Percentiles rank a stretch among this genome's conserved stretches.
phyloP scores from a whole-genome alignment of 495 filamentous ascomycete species.

The Penicillium antarcticum region DNA sequence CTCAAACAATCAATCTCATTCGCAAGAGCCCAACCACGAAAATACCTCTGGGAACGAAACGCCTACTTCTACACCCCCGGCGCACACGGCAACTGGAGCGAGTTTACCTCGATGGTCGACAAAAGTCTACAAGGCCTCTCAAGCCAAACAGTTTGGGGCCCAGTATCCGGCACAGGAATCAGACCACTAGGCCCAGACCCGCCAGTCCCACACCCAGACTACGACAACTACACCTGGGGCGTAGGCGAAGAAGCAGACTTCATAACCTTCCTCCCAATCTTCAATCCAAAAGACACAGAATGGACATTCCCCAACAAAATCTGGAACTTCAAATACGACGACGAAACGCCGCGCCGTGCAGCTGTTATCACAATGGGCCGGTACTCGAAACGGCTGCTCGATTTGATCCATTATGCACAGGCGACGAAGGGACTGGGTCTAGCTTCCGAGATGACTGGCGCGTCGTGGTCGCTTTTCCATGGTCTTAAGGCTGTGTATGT shows the following conservation, averaged over 20 bases:
- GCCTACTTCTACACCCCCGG: conserved; percentile 68
- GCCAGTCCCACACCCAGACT: conserved; percentile 47
- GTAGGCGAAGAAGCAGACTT: conserved; percentile 74
- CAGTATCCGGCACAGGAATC: conserved; percentile 37
- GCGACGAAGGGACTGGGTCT: conserved; percentile 49
- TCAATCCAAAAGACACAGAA: conserved; percentile 60
- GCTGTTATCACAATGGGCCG: conserved; percentile 66
- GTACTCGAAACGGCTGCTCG: conserved; percentile 52
- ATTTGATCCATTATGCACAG: conserved; percentile 23
- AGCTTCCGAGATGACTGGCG: conserved; percentile 67
- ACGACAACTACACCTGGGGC: conserved; percentile 69
- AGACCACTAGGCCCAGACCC: conserved; percentile 57
- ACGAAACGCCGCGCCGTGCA: conserved; percentile 57
- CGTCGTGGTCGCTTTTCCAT: conserved; percentile 62
- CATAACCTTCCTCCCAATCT: conserved; percentile 68
- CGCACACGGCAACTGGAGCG: conserved; percentile 56
- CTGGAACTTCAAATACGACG: conserved; percentile 27
- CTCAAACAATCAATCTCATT: conserved; percentile 58
- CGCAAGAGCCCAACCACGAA: conserved; percentile 59
- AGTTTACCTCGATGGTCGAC: conserved; percentile 52
- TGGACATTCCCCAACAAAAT: conserved; percentile 58
- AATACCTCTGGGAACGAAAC: conserved; percentile 71
- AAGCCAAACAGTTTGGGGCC: conserved; percentile 55
- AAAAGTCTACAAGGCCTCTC: conserved; percentile 33
- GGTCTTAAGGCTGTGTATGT: conserved; percentile 55